A percentile compares a stretch with the other conserved stretches of the same genome.
Evolutionary conservation across 2,329 filamentous ascomycete genomes (phyloP).

Genomic region (Tricladium varicosporioides): DNA sequence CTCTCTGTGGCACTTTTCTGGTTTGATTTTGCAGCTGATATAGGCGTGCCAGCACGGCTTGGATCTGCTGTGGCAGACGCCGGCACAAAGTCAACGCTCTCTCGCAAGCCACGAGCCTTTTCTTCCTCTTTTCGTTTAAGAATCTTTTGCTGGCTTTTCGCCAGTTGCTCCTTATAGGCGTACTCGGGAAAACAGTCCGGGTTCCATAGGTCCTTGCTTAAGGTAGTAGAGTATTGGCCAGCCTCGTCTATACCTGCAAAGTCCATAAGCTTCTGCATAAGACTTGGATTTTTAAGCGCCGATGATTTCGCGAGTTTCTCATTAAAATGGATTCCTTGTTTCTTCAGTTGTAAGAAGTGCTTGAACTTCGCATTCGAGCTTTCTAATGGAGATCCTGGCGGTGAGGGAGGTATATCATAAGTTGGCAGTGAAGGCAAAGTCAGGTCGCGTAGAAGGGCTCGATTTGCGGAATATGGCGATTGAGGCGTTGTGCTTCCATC

Average conservation of each 20-base stretch:
- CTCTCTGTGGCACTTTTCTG: conserved; percentile 35
- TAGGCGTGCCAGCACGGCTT: conserved; percentile 26
- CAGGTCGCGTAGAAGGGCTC: conserved; percentile 65
- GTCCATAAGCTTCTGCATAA: conserved; percentile 69
- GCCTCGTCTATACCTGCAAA: conserved; percentile 59
- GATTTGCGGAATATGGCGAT: conserved; percentile 67
- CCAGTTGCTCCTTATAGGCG: conserved; percentile 51
- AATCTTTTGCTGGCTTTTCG: conserved; percentile 42
- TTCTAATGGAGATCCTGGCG: conserved; percentile 57
- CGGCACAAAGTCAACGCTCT: conserved; percentile 34
- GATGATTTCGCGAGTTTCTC: conserved; percentile 64
- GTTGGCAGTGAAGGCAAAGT: conserved; percentile 72
- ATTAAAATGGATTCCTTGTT: conserved; percentile 76
- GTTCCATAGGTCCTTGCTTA: conserved; percentile 56
- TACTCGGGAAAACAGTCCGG: conserved; percentile 53
- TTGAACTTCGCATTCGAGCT: conserved; percentile 65
- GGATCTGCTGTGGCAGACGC: conserved; percentile 24
- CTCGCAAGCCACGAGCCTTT: conserved; percentile 30
- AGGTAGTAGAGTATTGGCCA: conserved; percentile 65
- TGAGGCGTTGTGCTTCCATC: conserved; percentile 26
- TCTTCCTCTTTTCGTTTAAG: conserved; percentile 32
- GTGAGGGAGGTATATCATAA: conserved; percentile 72
- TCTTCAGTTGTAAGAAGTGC: conserved; percentile 75
- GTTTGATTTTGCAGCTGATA: conserved; percentile 15
- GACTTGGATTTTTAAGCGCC: conserved; percentile 68